Evolutionary conservation across 225 moss, liverwort and hornwort species (phyloP).

Genomic region (Physcomitrium patens): DNA sequence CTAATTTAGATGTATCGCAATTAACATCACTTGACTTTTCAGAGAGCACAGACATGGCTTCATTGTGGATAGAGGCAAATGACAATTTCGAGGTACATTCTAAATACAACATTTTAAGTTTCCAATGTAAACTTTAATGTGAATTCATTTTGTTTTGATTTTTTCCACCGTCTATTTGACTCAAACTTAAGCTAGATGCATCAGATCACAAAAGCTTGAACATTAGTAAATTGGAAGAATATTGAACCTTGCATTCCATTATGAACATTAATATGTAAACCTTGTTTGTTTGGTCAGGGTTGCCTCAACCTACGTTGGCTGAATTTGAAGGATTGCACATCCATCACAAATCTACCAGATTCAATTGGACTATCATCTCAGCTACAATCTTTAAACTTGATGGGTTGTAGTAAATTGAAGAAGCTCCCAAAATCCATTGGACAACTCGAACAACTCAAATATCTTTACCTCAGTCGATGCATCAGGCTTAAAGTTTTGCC

Average conservation of each 20-base stretch:
- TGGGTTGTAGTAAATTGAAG: background rate
- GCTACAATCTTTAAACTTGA: background rate
- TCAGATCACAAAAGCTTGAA: no score
- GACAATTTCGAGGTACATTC: background rate
- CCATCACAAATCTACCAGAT: background rate
- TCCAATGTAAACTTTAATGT: no score
- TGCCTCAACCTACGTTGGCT: constrained; percentile 4
- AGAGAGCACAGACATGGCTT: background rate
- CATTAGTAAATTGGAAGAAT: background rate
- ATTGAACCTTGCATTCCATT: background rate
- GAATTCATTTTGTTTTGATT: no score
- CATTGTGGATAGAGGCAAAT: background rate
- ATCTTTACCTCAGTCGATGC: background rate
- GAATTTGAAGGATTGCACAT: background rate
- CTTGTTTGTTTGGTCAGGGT: constrained; percentile 6
- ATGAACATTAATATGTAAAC: background rate
- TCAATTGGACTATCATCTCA: background rate
- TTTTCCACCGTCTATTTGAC: no score
- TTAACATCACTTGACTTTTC: background rate
- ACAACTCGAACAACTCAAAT: background rate
- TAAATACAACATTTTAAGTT: no score
- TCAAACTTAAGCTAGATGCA: no score
- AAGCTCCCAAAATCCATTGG: constrained; percentile 5
- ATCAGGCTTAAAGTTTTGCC: background rate
- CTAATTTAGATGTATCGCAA: background rate